These are phyloP conservation scores for Elsinoe fawcettii DNA, from an alignment of 2,329 filamentous ascomycete genomes.

Conservation along the genomic window DNA sequence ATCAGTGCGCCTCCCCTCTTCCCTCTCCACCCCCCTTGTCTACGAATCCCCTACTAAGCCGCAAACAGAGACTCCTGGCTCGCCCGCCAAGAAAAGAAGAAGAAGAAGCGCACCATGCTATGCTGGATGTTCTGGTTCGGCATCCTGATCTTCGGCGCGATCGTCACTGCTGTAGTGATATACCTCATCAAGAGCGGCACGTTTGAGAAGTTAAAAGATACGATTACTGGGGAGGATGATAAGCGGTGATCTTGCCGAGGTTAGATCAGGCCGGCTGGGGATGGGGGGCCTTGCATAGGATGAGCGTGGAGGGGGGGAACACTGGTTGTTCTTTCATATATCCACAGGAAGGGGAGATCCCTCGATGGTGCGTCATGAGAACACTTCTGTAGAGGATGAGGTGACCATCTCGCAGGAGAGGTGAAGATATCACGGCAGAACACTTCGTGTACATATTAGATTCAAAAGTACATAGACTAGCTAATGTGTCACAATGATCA, in stretches of 20 bases:
- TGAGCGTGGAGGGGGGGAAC: neutral
- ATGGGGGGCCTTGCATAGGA: neutral
- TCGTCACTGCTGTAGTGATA: conserved; percentile 39
- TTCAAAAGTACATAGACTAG: neutral
- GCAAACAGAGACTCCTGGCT: conserved; percentile 47
- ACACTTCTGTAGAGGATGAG: neutral
- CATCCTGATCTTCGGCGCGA: conserved; percentile 40
- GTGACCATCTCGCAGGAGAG: neutral
- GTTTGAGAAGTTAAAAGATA: conserved; percentile 18
- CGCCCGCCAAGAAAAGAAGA: conserved; percentile 42
- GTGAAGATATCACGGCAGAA: neutral
- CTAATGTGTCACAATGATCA: conserved; percentile 10
- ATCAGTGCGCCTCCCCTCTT: conserved; percentile 31
- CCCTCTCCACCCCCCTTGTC: too few species aligned
- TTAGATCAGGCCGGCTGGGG: neutral
- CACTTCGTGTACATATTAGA: conserved; percentile 11
- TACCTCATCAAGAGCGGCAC: conserved; percentile 32
- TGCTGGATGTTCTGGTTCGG: conserved; percentile 42
- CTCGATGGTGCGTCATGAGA: neutral
- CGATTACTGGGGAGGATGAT: neutral
- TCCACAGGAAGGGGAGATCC: neutral
- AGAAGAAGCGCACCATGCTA: conserved; percentile 39
- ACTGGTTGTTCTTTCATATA: neutral
- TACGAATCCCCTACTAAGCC: conserved; percentile 12
- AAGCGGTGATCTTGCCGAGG: neutral